Evolutionary conservation across 805 yeast species (phyloP), one percentile per base, ranked within the genome.

Genomic region (Candida vaughaniae): DNA sequence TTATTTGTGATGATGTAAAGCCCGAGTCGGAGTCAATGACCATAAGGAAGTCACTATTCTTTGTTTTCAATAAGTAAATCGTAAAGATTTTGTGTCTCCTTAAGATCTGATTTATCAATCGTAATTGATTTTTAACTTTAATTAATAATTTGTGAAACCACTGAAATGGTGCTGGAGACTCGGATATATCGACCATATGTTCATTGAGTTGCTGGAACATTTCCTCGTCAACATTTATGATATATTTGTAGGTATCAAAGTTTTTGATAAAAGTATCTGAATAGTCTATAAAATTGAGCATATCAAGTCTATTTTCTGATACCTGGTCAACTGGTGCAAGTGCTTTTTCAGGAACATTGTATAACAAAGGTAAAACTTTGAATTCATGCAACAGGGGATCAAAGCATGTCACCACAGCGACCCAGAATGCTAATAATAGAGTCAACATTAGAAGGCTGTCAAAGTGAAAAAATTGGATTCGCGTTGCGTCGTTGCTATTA

Each of bases 211-310:
- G 23, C n/a, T 31, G 14, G 28, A 36, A 36, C 19, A 25, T 31
- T 8, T 36, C 34, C 16, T 20, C 29, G 16, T 31, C 29, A 16
- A 30, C 30, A 14, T 38, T 22, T 4, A 38, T 14, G 6, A 38
- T 34, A 19, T 43, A 39, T n/a, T 36, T 36, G 25, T 27, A 43
- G 9, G 23, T 30, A 12, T 36, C 39, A 25, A 43, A 29, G 15
- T 43, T 31, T 12, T 34, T 25, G n/a, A 34, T 33, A 29, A 43
- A 43, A 3, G 25, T 32, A 9, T 18, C 26, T 10, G 37, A 25
- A 12, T 38, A 38, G 28, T 38, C 41, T 14, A 37, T 32, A 20
- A 16, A 37, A 28, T 37, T 37, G 12, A 37, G 29, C 19, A 37
- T 15, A 5, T 25, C 34, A 3, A 32, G 16, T 11, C 35, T 28